These are phyloP conservation scores for Geum urbanum DNA, from an alignment of 306 rosid species.

Conservation along the genomic window DNA sequence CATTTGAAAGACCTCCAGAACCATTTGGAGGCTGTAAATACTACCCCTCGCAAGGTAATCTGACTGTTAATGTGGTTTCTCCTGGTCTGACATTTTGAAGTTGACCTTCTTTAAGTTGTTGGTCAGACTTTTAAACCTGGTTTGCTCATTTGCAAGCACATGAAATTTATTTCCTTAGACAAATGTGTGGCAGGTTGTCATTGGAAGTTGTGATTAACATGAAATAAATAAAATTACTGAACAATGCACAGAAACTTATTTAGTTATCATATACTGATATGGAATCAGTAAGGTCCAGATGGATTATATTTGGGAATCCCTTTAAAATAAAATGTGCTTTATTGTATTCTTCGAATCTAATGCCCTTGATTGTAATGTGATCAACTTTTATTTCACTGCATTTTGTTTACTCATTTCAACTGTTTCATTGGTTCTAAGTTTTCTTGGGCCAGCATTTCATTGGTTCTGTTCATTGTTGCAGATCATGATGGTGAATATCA, in stretches of 20 bases:
- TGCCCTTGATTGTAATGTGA: slow-evolving; percentile 13
- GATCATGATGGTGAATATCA: slow-evolving; percentile 80
- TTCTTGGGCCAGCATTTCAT: background rate
- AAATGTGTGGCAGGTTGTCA: slow-evolving; percentile 16
- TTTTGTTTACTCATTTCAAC: too few species aligned
- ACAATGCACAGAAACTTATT: background rate
- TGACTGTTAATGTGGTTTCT: slow-evolving; percentile 23
- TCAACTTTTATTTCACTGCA: background rate
- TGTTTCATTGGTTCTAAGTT: too few species aligned
- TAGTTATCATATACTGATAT: background rate
- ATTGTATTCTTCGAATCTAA: slow-evolving; percentile 5
- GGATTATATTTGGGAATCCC: background rate
- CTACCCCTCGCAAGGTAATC: slow-evolving; percentile 80
- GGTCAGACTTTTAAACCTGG: slow-evolving; percentile 18
- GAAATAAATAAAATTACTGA: background rate
- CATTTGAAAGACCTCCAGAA: slow-evolving; percentile 72
- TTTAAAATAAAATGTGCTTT: slow-evolving; percentile 4
- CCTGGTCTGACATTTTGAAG: slow-evolving; percentile 23
- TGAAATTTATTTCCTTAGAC: slow-evolving; percentile 1
- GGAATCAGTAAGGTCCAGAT: background rate
- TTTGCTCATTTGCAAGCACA: slow-evolving; percentile 21
- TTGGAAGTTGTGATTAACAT: slow-evolving; percentile 3
- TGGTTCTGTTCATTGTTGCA: slow-evolving; percentile 32
- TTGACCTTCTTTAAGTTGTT: slow-evolving; percentile 25
- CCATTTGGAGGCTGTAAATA: slow-evolving; percentile 84